Evolutionary conservation across 805 yeast species (phyloP), one percentile per base, ranked within the genome.

Genomic region (Cyberlindnera xylosilytica): DNA sequence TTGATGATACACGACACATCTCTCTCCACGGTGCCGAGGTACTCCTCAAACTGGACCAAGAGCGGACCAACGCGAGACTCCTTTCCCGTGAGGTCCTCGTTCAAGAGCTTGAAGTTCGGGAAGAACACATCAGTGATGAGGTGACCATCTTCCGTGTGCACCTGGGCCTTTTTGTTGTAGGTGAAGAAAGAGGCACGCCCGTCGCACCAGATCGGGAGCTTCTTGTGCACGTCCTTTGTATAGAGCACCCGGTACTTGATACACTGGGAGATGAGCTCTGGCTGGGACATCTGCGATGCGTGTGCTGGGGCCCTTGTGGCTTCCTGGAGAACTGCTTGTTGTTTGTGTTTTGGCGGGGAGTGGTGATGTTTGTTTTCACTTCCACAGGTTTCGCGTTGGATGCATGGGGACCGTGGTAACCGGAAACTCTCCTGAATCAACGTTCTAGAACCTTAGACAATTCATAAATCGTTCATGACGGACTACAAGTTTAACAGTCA

Each of bases 161-260:
- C 42, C 32, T 49, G 52, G 4, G 48, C 39, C 46, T 55, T 55
- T 28, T 46, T 42, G 39, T 58, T 58, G 45, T 50, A 38, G 32
- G 41, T 50, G 44, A 38, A 56, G 45, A 38, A 50, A 20, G 44
- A 46, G 10, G 54, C 41, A 34, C 28, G 44, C 8, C 62, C 62
- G 22, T 58, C 62, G 15, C 39, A 33, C 60, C 61, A 58, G 15
- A 41, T 31, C 45, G 55, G 55, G 15, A 46, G 29, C 46, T 50
- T 51, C 39, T 58, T 57, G 0, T 38, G 28, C 17, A 54, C 19
- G 26, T 56, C 47, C 19, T 38, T n/a, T 1, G 62, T 51, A 45
- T 41, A 58, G 20, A 55, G 43, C 5, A 47, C 42, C 18, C 34
- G 30, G 33, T 51, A 58, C 49, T 52, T 59, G 4, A 23, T 18